phyloP scores from a whole-genome alignment of 2,329 filamentous ascomycete species.

The Thielaviopsis euricoi region DNA sequence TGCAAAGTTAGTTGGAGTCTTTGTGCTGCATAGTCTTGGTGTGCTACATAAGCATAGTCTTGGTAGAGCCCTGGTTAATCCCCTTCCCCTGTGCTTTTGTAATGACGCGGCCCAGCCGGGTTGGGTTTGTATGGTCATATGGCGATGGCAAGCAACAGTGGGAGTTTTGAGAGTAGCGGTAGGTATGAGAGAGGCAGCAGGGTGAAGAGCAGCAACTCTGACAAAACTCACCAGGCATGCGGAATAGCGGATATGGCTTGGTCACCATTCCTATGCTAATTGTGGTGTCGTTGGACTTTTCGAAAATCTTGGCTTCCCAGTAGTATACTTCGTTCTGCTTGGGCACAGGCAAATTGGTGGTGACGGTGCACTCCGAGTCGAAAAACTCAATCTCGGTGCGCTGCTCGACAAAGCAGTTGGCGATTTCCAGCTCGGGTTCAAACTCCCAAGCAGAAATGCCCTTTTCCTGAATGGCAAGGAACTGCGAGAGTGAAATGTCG shows the following conservation, averaged over 20 bases:
- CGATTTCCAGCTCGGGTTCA: conserved; percentile 95
- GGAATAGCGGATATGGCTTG: conserved; percentile 90
- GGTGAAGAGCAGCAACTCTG: no score
- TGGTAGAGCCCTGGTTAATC: no score
- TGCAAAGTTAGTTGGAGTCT: not conserved
- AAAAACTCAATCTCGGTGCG: conserved; percentile 98
- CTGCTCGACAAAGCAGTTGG: conserved; percentile 94
- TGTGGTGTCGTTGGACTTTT: conserved; percentile 78
- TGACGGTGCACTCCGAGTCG: conserved; percentile 91
- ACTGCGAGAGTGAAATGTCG: conserved; percentile 94
- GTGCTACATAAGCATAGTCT: no score
- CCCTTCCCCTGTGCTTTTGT: no score
- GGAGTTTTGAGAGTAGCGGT: no score
- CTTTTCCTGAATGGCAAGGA: conserved; percentile 96
- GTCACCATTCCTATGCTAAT: conserved; percentile 89
- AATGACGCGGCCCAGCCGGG: no score
- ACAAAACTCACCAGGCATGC: conserved; percentile 62
- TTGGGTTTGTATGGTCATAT: no score
- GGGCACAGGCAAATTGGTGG: conserved; percentile 89
- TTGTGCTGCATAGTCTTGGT: not conserved
- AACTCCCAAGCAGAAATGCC: conserved; percentile 99
- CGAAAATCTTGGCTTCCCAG: conserved; percentile 97
- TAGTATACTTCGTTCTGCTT: conserved; percentile 99
- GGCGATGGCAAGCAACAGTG: no score
- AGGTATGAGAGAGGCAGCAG: no score